A percentile compares a stretch with the other conserved stretches of the same genome.
Evolutionary conservation across 257 asterid species (phyloP).

Genomic region (Plantago major): DNA sequence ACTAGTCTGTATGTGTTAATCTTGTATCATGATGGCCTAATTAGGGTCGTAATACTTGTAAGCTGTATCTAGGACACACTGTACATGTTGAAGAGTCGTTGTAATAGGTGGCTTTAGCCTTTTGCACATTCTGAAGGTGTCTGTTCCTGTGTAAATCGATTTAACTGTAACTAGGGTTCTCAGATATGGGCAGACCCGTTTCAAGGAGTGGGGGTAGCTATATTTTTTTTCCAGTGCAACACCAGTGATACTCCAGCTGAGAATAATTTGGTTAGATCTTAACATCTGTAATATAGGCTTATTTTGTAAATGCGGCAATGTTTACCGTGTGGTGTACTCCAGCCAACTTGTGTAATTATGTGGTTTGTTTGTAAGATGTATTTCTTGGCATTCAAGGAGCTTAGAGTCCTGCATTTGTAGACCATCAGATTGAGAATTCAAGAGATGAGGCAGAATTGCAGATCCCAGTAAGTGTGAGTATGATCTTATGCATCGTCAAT

Average conservation of each 20-base stretch:
- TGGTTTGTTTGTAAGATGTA: background rate
- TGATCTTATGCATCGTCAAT: too few species aligned
- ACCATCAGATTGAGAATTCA: too few species aligned
- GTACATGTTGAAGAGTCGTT: conserved; percentile 15
- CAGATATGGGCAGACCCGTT: conserved; percentile 5
- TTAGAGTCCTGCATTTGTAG: too few species aligned
- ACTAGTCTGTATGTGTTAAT: conserved; percentile 21
- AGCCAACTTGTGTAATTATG: background rate
- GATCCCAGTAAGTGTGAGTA: too few species aligned
- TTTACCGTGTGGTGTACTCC: background rate
- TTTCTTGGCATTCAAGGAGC: too few species aligned
- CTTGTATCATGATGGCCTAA: conserved; percentile 14
- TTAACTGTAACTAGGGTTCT: background rate
- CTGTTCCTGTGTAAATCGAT: conserved; percentile 10
- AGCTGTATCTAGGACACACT: conserved; percentile 20
- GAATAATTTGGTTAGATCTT: conserved; percentile 14
- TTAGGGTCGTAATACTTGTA: conserved; percentile 17
- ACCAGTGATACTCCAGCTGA: conserved; percentile 8
- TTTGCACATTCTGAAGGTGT: conserved; percentile 24
- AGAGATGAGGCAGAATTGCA: too few species aligned
- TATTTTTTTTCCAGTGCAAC: conserved; percentile 17
- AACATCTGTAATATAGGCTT: background rate
- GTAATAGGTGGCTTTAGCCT: conserved; percentile 22
- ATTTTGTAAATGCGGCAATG: background rate
- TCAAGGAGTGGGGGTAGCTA: background rate